A percentile compares a stretch with the other conserved stretches of the same genome.
phyloP scores from a whole-genome alignment of 2,329 filamentous ascomycete species.

The Mycosphaerella sp. region DNA sequence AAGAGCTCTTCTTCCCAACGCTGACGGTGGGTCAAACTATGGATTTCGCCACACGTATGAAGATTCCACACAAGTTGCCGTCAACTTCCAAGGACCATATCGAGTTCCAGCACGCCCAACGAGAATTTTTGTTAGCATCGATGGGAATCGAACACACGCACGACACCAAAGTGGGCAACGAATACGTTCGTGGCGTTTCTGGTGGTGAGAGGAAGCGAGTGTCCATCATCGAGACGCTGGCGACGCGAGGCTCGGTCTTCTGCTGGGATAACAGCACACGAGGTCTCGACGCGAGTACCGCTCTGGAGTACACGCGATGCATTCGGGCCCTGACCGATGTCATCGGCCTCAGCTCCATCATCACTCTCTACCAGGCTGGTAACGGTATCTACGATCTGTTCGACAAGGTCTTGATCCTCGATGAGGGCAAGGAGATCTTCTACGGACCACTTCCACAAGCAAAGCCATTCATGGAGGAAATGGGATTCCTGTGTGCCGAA shows the following conservation, averaged over 20 bases:
- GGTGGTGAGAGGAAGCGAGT: conserved; percentile 65
- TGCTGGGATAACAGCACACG: conserved; percentile 64
- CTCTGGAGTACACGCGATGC: conserved; percentile 48
- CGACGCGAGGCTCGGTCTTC: conserved; percentile 52
- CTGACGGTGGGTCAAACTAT: conserved; percentile 53
- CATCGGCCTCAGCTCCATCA: conserved; percentile 53
- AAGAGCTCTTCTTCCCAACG: conserved; percentile 50
- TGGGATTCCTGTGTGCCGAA: conserved; percentile 57
- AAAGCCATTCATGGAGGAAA: conserved; percentile 56
- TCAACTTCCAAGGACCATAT: conserved; percentile 30
- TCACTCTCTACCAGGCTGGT: conserved; percentile 63
- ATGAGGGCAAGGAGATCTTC: conserved; percentile 59
- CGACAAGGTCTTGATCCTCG: conserved; percentile 63
- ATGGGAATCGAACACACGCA: conserved; percentile 54
- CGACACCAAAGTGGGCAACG: conserved; percentile 62
- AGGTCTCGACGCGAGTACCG: conserved; percentile 60
- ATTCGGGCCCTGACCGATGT: conserved; percentile 60
- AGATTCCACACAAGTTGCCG: conserved; percentile 42
- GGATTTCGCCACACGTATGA: conserved; percentile 49
- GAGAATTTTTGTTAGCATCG: conserved; percentile 52
- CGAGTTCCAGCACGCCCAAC: conserved; percentile 44
- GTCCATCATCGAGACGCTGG: conserved; percentile 59
- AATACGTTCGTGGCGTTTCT: conserved; percentile 59
- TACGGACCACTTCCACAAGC: conserved; percentile 57
- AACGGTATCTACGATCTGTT: conserved; percentile 64